phyloP scores from a whole-genome alignment of 1,284 basidiomycete species.

The Sanghuangporus weigelae region DNA sequence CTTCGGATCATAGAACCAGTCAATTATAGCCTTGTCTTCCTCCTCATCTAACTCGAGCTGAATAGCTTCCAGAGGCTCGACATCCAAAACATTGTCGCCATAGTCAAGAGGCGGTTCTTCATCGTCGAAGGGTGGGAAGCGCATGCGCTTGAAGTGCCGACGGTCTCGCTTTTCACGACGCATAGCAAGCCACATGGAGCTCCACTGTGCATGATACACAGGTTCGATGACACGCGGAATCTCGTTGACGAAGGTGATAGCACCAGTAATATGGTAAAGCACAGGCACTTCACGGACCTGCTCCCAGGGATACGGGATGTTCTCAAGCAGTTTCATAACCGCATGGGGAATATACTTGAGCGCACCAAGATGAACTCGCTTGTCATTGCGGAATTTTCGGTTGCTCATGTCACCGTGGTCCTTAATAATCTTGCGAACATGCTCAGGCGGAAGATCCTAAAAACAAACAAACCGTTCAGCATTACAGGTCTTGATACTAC shows the following conservation, averaged over 20 bases:
- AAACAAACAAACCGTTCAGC: slow-evolving; percentile 17
- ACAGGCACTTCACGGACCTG: slow-evolving; percentile 97
- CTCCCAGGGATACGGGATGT: slow-evolving; percentile 99
- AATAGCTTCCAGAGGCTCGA: slow-evolving; percentile 97
- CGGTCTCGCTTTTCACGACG: slow-evolving; percentile 98
- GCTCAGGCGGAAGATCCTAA: slow-evolving; percentile 86
- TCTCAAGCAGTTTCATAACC: slow-evolving; percentile 98
- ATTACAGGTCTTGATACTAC: background rate
- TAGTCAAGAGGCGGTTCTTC: slow-evolving; percentile 98
- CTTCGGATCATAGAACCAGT: slow-evolving; percentile 99
- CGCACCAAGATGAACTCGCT: slow-evolving; percentile 96
- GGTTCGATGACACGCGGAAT: slow-evolving; percentile 96
- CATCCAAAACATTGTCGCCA: slow-evolving; percentile 97
- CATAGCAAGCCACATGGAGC: slow-evolving; percentile 99
- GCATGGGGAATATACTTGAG: slow-evolving; percentile 99
- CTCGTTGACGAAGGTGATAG: slow-evolving; percentile 99
- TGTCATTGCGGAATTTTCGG: slow-evolving; percentile 96
- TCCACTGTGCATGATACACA: slow-evolving; percentile 99
- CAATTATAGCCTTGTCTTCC: slow-evolving; percentile 91
- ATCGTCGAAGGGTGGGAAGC: slow-evolving; percentile 99
- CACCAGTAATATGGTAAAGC: slow-evolving; percentile 98
- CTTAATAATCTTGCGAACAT: slow-evolving; percentile 96
- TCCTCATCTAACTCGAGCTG: slow-evolving; percentile 94
- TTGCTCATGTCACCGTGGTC: slow-evolving; percentile 98
- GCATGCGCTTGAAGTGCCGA: slow-evolving; percentile 99